Conservation (phyloP, 495 filamentous ascomycete genomes). For the Rusavskia elegans region DNA sequence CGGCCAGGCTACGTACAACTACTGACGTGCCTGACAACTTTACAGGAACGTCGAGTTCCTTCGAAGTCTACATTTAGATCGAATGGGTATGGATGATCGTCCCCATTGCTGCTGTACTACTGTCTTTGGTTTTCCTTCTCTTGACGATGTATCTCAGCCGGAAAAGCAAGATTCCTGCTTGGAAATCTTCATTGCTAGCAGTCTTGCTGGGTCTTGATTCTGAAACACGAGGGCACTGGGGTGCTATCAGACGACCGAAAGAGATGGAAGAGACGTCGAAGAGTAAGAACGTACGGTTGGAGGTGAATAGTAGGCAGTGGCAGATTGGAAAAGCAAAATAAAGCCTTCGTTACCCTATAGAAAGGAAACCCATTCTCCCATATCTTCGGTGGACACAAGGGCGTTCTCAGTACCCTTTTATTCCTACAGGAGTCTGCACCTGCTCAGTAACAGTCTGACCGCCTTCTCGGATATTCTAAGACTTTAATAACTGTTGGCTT, state of each 20-base stretch:
- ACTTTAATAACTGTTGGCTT: too few species aligned
- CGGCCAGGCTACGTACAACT: neutral
- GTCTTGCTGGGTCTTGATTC: neutral
- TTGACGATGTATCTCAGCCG: neutral
- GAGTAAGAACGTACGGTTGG: neutral
- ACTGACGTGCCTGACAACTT: neutral
- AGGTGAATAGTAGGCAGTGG: neutral
- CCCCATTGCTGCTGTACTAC: neutral
- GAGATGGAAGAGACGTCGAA: neutral
- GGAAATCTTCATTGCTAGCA: constrained; percentile 2
- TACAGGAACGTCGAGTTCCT: neutral
- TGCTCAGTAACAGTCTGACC: too few species aligned
- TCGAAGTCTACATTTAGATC: constrained; percentile 1
- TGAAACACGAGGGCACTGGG: neutral
- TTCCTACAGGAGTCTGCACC: too few species aligned
- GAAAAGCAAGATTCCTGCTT: neutral
- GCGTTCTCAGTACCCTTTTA: too few species aligned
- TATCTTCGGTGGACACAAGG: too few species aligned
- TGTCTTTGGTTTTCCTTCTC: neutral
- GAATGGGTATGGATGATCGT: constrained; percentile 1
- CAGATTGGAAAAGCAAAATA: neutral
- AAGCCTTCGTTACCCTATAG: too few species aligned
- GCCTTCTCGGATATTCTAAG: too few species aligned
- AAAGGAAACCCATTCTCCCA: too few species aligned
- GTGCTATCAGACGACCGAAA: neutral